Percentiles rank a stretch among this genome's conserved stretches.
Conservation (phyloP, 495 filamentous ascomycete species). For the Ascobolus immersus region DNA sequence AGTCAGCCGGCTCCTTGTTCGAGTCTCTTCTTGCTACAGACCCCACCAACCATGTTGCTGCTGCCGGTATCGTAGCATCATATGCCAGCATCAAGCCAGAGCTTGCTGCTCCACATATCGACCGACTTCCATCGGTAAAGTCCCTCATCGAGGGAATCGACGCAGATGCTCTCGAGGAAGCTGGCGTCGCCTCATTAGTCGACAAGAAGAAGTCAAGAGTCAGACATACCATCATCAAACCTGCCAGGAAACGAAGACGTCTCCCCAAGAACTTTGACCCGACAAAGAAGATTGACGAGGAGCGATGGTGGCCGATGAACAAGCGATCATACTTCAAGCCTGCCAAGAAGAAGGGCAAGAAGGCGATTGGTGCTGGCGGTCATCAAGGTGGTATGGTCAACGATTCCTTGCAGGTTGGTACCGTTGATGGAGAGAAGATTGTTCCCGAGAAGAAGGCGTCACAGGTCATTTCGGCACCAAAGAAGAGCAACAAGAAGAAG, state of each 20-base stretch:
- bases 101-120: conserved; percentile 32
- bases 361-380: conserved; percentile 31
- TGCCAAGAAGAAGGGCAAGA: conserved; percentile 78
- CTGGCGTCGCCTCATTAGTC: conserved; percentile 30
- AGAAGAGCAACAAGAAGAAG: conserved; percentile 46
- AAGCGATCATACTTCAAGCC: conserved; percentile 74
- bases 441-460: conserved; percentile 17
- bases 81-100: conserved; percentile 40
- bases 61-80: conserved; percentile 64
- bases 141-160: conserved; percentile 43
- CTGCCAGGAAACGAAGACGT: too few species aligned
- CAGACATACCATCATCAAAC: conserved; percentile 30
- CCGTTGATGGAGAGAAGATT: conserved; percentile 31
- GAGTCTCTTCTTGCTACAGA: conserved; percentile 34
- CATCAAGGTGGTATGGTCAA: conserved; percentile 69
- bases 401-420: conserved; percentile 34
- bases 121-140: conserved; percentile 36
- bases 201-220: conserved; percentile 34
- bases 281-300: conserved; percentile 56
- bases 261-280: conserved; percentile 58
- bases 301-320: conserved; percentile 73
- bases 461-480: conserved; percentile 13
- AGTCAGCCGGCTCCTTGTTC: conserved; percentile 50
- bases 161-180: conserved; percentile 39
- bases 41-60: conserved; percentile 34